Conservation (phyloP, 1,284 basidiomycete genomes). For the Paramarasmius palmivorus region DNA sequence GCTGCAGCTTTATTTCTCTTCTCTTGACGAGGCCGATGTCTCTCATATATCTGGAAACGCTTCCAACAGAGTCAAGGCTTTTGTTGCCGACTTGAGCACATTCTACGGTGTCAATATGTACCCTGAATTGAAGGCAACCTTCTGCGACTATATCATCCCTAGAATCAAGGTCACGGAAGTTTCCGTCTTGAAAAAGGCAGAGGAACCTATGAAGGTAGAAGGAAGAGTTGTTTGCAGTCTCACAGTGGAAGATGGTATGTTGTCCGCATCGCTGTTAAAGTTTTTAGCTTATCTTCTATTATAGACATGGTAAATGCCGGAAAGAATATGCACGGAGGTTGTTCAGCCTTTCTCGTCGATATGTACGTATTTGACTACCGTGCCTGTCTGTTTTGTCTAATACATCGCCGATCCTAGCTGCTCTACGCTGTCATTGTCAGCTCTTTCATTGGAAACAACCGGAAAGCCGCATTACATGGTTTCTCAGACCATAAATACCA, state of each 20-base stretch:
- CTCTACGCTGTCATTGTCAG: slow-evolving; percentile 11
- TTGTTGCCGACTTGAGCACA: slow-evolving; percentile 5
- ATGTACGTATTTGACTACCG: slow-evolving; percentile 13
- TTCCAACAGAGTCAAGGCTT: slow-evolving; percentile 10
- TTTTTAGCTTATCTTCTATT: not conserved
- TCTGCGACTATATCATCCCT: slow-evolving; percentile 7
- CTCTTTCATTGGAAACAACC: slow-evolving; percentile 6
- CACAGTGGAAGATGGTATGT: slow-evolving; percentile 8
- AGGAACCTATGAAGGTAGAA: slow-evolving; percentile 4
- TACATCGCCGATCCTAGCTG: too few species aligned
- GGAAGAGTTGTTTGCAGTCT: slow-evolving; percentile 7
- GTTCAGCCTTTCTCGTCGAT: slow-evolving; percentile 21
- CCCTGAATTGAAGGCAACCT: not conserved
- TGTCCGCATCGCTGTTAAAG: not conserved
- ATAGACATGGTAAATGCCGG: slow-evolving; percentile 21
- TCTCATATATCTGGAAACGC: slow-evolving; percentile 12
- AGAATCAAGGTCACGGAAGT: slow-evolving; percentile 7
- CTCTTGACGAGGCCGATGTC: too few species aligned
- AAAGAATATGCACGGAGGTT: slow-evolving; percentile 22
- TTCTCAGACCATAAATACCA: slow-evolving; percentile 38
- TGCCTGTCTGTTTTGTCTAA: too few species aligned
- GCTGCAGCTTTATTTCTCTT: too few species aligned
- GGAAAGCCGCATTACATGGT: slow-evolving; percentile 18
- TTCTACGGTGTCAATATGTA: slow-evolving; percentile 3
- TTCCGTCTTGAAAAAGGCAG: not conserved